Percentiles rank a stretch among this genome's conserved stretches.
Evolutionary conservation across 148 eudicot species (phyloP).

Genomic region (Persicaria maculosa): DNA sequence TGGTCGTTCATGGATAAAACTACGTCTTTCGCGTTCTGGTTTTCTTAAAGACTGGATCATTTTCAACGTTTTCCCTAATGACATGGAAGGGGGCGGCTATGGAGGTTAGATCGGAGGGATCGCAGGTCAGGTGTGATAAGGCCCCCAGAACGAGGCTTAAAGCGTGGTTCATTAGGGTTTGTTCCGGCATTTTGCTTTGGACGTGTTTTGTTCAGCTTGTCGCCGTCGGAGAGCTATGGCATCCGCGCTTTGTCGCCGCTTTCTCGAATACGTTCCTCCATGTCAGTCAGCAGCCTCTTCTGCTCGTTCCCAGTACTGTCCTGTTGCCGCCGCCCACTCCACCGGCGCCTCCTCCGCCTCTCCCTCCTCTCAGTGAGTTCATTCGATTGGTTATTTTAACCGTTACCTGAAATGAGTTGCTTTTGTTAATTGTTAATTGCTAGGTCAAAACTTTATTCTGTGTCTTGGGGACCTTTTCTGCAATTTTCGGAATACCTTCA

Average conservation of each 20-base stretch:
- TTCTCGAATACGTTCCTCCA: neutral
- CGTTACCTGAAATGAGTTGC: neutral
- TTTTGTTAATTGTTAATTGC: neutral
- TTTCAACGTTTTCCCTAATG: neutral
- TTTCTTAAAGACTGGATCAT: neutral
- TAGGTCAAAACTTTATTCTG: neutral
- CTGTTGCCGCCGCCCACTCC: neutral
- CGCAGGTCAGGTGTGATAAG: constrained; percentile 7
- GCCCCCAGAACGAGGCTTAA: constrained; percentile 5
- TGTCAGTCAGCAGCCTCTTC: neutral
- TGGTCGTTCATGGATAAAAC: constrained; percentile 11
- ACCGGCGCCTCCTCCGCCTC: neutral
- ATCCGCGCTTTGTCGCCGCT: neutral
- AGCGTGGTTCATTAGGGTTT: constrained; percentile 14
- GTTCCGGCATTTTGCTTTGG: constrained; percentile 15
- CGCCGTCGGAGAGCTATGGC: constrained; percentile 17
- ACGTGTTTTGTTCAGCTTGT: constrained; percentile 14
- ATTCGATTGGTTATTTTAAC: neutral
- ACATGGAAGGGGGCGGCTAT: constrained; percentile 4
- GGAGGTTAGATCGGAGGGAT: constrained; percentile 8
- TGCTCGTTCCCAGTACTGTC: neutral
- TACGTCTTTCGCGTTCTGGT: neutral
- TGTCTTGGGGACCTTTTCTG: neutral
- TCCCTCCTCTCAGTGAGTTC: constrained; percentile 4
- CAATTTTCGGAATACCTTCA: neutral